phyloP scores from a whole-genome alignment of 2,329 filamentous ascomycete species.

The Claviceps capensis region DNA sequence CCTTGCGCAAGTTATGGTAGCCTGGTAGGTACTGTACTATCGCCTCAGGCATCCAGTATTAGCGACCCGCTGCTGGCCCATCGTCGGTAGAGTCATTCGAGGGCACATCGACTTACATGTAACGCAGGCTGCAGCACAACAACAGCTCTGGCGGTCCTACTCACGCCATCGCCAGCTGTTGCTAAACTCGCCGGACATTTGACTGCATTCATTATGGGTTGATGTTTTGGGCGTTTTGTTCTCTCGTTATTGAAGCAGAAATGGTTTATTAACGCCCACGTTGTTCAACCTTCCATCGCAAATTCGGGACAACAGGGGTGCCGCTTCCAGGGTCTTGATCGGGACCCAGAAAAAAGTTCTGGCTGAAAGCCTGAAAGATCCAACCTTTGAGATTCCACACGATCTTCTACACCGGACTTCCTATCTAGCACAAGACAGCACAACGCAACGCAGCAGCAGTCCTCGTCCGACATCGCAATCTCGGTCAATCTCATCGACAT shows the following conservation, averaged over 20 bases:
- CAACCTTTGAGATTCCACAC: neutral
- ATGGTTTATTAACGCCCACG: neutral
- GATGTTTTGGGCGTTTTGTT: neutral
- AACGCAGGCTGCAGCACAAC: neutral
- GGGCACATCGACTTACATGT: neutral
- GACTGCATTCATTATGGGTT: neutral
- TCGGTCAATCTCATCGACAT: neutral
- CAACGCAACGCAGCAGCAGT: neutral
- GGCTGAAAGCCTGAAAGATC: neutral
- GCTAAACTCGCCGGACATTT: neutral
- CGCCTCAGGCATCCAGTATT: constrained; percentile 18
- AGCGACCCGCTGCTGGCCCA: neutral
- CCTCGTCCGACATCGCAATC: neutral
- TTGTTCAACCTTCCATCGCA: neutral
- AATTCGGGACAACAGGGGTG: neutral
- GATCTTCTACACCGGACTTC: neutral
- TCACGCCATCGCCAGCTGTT: neutral
- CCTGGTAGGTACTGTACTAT: constrained; percentile 6
- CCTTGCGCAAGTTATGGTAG: neutral
- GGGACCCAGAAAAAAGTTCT: constrained; percentile 15
- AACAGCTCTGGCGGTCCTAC: constrained; percentile 4
- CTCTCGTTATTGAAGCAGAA: neutral
- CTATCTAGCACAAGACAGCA: neutral
- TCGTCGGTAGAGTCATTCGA: constrained; percentile 2
- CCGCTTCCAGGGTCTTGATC: constrained; percentile 10